Evolutionary conservation across 306 rosid species (phyloP), one percentile per base, ranked within the genome.

Genomic region (Glycine soja): DNA sequence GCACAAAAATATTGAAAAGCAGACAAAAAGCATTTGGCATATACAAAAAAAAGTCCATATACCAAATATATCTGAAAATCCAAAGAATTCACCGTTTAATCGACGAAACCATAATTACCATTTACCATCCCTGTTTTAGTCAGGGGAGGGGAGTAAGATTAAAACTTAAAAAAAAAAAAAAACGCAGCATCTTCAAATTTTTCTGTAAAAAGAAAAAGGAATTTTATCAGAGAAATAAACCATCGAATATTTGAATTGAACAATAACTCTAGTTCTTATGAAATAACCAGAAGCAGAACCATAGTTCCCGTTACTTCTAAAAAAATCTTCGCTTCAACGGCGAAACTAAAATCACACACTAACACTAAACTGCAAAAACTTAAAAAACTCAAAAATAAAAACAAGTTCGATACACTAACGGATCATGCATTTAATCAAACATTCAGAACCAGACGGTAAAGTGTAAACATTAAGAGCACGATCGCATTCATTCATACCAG

Each of bases 401-500:
- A 24, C 30, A 24, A 24, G 2, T 24, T 24, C 30, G 30, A 24
- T 24, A 54, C 59, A 54, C 14, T 10, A 85, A 61, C 8, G 54
- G 79, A 78, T 81, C 79, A 82, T 76, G 75, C 82, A 78, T 58
- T 76, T 62, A 84, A 72, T 30, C 66, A 18, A 53, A 80, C 42
- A 77, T 13, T 19, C 24, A 46, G 15, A 86, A 86, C 14, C 40
- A 51, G 84, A 83, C 65, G 24, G 36, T 15, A 34, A 24, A 24
- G 30, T 24, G 30, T 24, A 24, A 47, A 68, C 58, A 68, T 62
- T 46, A 30, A 61, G 53, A 52, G 16, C 50, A 3, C 48, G 86
- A 81, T 81, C 73, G 73, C 48, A 71, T 74, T 54, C 18, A 63
- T 3, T 32, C 91, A 51, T 91, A 95, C 98, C 98, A 95, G 69